These are phyloP conservation scores for Plicaturopsis crispa DNA, from an alignment of 768 basidiomycete species.

Conservation along the genomic window DNA sequence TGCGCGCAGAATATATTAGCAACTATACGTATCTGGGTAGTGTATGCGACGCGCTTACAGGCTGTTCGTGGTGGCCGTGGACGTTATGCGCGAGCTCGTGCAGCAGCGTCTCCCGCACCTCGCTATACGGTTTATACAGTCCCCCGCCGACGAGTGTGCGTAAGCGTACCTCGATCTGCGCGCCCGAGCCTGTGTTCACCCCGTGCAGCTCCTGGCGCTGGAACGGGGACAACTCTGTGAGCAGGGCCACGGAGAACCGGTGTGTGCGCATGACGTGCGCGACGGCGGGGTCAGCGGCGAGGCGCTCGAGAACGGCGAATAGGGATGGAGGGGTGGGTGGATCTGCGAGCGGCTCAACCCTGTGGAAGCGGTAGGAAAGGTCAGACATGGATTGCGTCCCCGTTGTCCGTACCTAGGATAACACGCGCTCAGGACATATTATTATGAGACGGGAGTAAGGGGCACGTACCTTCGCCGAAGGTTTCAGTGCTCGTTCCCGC, in stretches of 20 bases:
- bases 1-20: constrained; percentile 12
- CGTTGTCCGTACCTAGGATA: constrained; percentile 52
- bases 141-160: constrained; percentile 69
- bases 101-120: constrained; percentile 61
- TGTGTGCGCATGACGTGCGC: constrained; percentile 65
- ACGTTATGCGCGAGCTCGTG: constrained; percentile 77
- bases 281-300: constrained; percentile 68
- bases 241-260: constrained; percentile 54
- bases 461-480: constrained; percentile 47
- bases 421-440: not conserved
- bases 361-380: constrained; percentile 54
- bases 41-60: constrained; percentile 35
- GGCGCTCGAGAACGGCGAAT: constrained; percentile 40
- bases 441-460: no score
- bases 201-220: constrained; percentile 67
- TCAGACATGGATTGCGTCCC: constrained; percentile 29
- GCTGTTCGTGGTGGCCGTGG: constrained; percentile 64
- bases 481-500: constrained; percentile 47
- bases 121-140: constrained; percentile 56
- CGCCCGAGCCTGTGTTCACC: constrained; percentile 55
- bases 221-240: constrained; percentile 76
- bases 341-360: constrained; percentile 51
- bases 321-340: constrained; percentile 60
- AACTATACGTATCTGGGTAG: not conserved
- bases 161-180: constrained; percentile 59